Percentiles rank a stretch among this genome's conserved stretches.
phyloP scores from a whole-genome alignment of 768 basidiomycete species.

The Lactifluus piperatus region DNA sequence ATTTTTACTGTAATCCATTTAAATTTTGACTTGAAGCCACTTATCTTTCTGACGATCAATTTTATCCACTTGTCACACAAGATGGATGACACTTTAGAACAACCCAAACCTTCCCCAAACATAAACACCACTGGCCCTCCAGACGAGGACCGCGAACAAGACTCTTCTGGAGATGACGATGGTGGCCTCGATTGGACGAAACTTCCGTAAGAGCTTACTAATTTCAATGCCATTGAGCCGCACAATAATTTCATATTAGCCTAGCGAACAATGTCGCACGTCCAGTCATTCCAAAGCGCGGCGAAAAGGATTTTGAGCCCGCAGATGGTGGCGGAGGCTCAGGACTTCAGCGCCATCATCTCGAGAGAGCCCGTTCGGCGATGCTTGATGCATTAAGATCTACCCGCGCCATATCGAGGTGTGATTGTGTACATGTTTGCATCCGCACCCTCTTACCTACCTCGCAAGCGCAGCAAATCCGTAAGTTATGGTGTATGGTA shows the following conservation, averaged over 20 bases:
- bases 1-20: too few species aligned
- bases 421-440: constrained; percentile 18
- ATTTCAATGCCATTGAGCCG: background rate
- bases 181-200: constrained; percentile 78
- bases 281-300: constrained; percentile 86
- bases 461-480: constrained; percentile 44
- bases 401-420: constrained; percentile 72
- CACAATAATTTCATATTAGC: background rate
- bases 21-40: too few species aligned
- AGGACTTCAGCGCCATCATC: constrained; percentile 68
- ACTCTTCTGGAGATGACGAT: constrained; percentile 66
- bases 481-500: constrained; percentile 80
- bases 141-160: constrained; percentile 36
- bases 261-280: constrained; percentile 30
- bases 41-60: too few species aligned
- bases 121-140: constrained; percentile 25
- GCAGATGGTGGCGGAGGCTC: constrained; percentile 49
- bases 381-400: constrained; percentile 80
- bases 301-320: constrained; percentile 98
- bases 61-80: too few species aligned
- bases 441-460: background rate
- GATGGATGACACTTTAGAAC: constrained; percentile 60
- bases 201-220: constrained; percentile 40
- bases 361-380: constrained; percentile 72
- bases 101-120: constrained; percentile 26